These are phyloP conservation scores for Eutrema yunnanense DNA, from an alignment of 345 rosid species.

Conservation along the genomic window DNA sequence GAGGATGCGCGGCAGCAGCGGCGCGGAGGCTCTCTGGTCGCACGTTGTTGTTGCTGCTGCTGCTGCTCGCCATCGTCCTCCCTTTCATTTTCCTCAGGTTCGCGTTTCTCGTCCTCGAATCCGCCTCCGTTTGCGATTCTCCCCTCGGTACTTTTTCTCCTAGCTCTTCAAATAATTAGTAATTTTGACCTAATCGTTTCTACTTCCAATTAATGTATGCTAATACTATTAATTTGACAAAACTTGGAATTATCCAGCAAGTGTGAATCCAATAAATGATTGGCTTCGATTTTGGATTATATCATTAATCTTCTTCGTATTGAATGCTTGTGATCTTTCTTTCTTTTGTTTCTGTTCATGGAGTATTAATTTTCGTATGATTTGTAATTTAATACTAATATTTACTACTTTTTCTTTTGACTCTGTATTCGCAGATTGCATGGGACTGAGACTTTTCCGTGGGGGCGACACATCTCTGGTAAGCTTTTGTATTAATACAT, in stretches of 20 bases:
- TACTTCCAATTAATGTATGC: neutral
- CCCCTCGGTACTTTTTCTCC: conserved; percentile 35
- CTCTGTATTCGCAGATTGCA: conserved; percentile 51
- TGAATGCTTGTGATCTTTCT: conserved; percentile 19
- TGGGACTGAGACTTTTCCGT: conserved; percentile 55
- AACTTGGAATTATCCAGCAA: neutral
- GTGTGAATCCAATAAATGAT: conserved; percentile 17
- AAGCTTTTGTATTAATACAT: conserved; percentile 17
- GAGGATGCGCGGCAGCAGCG: conserved; percentile 28
- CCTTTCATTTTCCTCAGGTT: conserved; percentile 64
- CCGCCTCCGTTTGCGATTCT: conserved; percentile 60
- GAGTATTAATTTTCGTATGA: neutral
- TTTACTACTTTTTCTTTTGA: conserved; percentile 12
- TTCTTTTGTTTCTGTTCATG: neutral
- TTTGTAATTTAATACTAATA: neutral
- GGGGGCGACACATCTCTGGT: conserved; percentile 67
- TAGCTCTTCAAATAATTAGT: too few relatives aligned
- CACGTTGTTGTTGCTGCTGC: conserved; percentile 39
- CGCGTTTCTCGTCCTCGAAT: conserved; percentile 76
- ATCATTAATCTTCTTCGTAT: conserved; percentile 6
- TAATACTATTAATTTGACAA: neutral
- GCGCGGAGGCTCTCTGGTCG: conserved; percentile 52
- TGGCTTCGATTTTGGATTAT: neutral
- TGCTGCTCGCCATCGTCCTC: conserved; percentile 50
- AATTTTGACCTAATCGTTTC: neutral